Base-by-base conservation (phyloP, 495 filamentous ascomycete genomes). In the Neohortaea acidophila region DNA sequence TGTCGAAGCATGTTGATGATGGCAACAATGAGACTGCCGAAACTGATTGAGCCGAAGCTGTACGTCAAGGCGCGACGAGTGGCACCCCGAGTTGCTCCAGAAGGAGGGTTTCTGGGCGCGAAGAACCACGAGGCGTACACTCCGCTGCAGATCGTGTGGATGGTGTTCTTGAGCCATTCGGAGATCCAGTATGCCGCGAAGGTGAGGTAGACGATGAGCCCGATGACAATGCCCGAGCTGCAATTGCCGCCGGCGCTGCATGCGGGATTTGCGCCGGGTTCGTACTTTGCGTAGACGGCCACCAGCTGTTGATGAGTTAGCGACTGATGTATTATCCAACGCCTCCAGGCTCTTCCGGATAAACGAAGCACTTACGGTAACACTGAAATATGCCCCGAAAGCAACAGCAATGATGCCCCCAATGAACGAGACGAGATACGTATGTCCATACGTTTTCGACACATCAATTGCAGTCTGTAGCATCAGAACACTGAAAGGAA, bases 71-170 rank as follows among this genome's bases (percentile, higher is more conserved):
- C 68, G 27, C 84, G 70, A 40, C 71, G 72, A 36, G 87, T 70
- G 4, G 81, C 77, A 12, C 83, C 81, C 5, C 82, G 67, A 1
- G 87, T 93, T 4, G 81, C 75, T 9, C 73, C 72, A 29, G 63
- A 72, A 3, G 84, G 84, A 54, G 81, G 77, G 30, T 79, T 79
- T 13, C 69, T 61, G 23, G 65, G 60, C 47, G 66, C 76, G 63
- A 93, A 94, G 60, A 92, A 96, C 86, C 86, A 94, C 1, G 79
- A 79, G 0, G 83, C 86, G 45, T 92, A 94, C 10, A 93, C 77
- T 9, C 87, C 84, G 0, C 81, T 79, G 51, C 93, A 78, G 15
- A 78, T 84, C 21, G 75, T 78, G 57, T 96, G 85, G 24, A 94
- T 79, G 12, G 78, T 82, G 56, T 93, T 94, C 61, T 94, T 93